Evolutionary conservation across 768 basidiomycete species (phyloP).

Genomic region (Panus rudis): DNA sequence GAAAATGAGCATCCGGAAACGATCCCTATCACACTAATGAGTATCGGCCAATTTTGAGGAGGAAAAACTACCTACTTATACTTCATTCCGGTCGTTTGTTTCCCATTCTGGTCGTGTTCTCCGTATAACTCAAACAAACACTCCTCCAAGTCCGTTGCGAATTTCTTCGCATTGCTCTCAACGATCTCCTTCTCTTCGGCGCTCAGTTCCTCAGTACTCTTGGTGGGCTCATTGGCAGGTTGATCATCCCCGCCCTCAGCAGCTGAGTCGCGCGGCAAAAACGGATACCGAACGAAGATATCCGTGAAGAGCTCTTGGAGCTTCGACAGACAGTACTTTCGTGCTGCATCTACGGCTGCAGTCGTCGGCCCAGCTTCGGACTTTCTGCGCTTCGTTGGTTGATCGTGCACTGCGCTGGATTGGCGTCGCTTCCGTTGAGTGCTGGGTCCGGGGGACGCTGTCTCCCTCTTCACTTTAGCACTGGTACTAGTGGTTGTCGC

Average conservation of each 20-base stretch:
- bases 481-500: neutral
- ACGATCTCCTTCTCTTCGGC: slow-evolving; percentile 53
- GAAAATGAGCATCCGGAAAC: slow-evolving; percentile 85
- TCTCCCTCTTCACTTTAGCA: neutral
- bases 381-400: slow-evolving; percentile 41
- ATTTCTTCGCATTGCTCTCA: slow-evolving; percentile 51
- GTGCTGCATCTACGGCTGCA: slow-evolving; percentile 58
- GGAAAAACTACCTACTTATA: slow-evolving; percentile 60
- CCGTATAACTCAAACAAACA: slow-evolving; percentile 70
- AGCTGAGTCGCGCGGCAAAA: slow-evolving; percentile 26
- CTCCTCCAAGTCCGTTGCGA: slow-evolving; percentile 67
- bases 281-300: slow-evolving; percentile 68
- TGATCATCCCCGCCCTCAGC: slow-evolving; percentile 8
- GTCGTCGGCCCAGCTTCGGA: slow-evolving; percentile 27
- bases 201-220: slow-evolving; percentile 47
- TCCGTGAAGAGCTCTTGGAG: slow-evolving; percentile 64
- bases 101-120: slow-evolving; percentile 69
- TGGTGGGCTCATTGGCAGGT: slow-evolving; percentile 23
- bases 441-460: slow-evolving; percentile 11
- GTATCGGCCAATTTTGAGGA: slow-evolving; percentile 1
- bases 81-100: slow-evolving; percentile 57
- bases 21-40: slow-evolving; percentile 57
- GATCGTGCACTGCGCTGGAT: slow-evolving; percentile 29
- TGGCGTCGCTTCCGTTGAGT: slow-evolving; percentile 49
- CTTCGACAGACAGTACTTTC: slow-evolving; percentile 77